Conservation (phyloP, 805 yeast species). For the Pichia scutulata region DNA sequence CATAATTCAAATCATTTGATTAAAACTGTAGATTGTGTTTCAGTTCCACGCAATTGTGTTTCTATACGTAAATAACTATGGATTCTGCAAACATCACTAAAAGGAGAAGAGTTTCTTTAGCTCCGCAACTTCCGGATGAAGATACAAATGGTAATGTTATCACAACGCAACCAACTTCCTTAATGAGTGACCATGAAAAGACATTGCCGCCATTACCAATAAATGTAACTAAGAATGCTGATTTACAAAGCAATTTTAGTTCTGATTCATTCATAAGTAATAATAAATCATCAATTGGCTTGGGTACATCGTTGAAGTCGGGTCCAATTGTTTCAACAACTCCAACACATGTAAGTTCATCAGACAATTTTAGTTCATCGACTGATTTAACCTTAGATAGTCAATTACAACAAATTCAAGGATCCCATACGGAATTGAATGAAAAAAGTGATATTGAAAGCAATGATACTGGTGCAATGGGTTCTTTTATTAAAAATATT, state of each 20-base stretch:
- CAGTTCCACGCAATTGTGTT: background rate
- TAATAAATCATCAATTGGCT: background rate
- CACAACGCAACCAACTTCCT: constrained; percentile 10
- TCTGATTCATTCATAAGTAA: background rate
- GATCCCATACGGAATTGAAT: background rate
- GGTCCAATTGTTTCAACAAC: constrained; percentile 17
- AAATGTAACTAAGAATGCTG: background rate
- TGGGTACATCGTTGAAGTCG: constrained; percentile 10
- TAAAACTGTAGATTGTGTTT: background rate
- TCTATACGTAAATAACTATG: background rate
- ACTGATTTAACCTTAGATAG: background rate
- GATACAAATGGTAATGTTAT: constrained; percentile 18
- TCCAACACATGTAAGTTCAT: constrained; percentile 9
- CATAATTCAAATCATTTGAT: background rate
- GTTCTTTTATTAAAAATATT: constrained; percentile 2
- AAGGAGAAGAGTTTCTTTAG: background rate
- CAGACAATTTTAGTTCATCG: background rate
- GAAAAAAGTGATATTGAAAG: background rate
- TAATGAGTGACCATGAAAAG: constrained; percentile 1
- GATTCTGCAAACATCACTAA: background rate
- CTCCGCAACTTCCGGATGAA: constrained; percentile 23
- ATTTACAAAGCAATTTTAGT: background rate
- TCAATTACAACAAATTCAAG: background rate
- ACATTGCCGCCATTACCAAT: constrained; percentile 9
- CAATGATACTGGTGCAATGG: background rate